Evolutionary conservation across 2,329 filamentous ascomycete species (phyloP).

Genomic region (Trichoderma sp.): DNA sequence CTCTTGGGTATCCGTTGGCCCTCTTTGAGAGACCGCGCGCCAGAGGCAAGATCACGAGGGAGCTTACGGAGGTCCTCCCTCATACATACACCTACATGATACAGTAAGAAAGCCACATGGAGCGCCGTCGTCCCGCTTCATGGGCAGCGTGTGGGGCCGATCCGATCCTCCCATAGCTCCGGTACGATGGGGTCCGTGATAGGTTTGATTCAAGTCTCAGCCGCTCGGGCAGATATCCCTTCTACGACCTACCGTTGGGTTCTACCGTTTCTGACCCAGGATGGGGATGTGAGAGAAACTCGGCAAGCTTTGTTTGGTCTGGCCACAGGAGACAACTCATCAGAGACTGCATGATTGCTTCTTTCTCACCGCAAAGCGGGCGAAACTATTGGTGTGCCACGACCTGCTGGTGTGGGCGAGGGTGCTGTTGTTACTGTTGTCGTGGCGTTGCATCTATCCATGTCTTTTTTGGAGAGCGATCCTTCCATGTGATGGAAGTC

Average conservation of each 20-base stretch:
- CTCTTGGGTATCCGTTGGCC: not conserved
- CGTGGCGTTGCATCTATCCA: constrained; percentile 18
- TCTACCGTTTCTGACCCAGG: constrained; percentile 8
- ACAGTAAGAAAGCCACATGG: constrained; percentile 19
- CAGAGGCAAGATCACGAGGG: not conserved
- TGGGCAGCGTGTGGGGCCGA: constrained; percentile 15
- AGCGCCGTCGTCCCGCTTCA: constrained; percentile 8
- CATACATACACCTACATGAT: constrained; percentile 7
- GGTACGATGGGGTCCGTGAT: constrained; percentile 14
- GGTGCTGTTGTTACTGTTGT: constrained; percentile 4
- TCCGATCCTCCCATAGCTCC: constrained; percentile 20
- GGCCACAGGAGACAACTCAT: constrained; percentile 17
- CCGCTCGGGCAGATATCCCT: not conserved
- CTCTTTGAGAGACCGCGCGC: not conserved
- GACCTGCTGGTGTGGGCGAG: constrained; percentile 2
- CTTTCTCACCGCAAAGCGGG: constrained; percentile 15
- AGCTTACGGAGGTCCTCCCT: constrained; percentile 5
- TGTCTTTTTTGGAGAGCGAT: constrained; percentile 11
- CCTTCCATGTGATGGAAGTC: not conserved
- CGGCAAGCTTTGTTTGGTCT: constrained; percentile 16
- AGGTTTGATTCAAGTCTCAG: constrained; percentile 6
- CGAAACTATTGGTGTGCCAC: constrained; percentile 10
- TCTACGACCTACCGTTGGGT: constrained; percentile 14
- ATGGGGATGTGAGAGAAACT: not conserved
- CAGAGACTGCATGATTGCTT: constrained; percentile 14